phyloP scores from a whole-genome alignment of 2,329 filamentous ascomycete genomes.

The Calonectria montana region DNA sequence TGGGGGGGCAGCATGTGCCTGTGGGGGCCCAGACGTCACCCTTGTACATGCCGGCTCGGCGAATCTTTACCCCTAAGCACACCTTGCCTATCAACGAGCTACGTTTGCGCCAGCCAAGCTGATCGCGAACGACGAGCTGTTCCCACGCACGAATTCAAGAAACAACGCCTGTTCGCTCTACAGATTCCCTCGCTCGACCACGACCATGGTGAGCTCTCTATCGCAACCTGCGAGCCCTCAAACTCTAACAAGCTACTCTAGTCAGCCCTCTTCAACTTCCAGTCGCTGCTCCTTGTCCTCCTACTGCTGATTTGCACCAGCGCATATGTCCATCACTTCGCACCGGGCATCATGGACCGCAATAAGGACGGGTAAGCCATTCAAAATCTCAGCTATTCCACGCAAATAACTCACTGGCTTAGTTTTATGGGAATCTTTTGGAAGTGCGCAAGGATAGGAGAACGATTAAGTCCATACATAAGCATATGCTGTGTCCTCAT shows the following conservation, averaged over 20 bases:
- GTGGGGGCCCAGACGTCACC: slow-evolving; percentile 40
- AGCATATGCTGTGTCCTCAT: slow-evolving; percentile 93
- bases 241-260: slow-evolving; percentile 51
- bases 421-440: slow-evolving; percentile 90
- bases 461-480: slow-evolving; percentile 94
- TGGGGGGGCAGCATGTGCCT: slow-evolving; percentile 34
- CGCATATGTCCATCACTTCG: slow-evolving; percentile 90
- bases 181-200: background rate
- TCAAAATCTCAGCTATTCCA: no score
- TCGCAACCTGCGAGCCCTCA: background rate
- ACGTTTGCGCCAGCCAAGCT: slow-evolving; percentile 17
- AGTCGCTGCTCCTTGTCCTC: slow-evolving; percentile 93
- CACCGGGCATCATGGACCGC: slow-evolving; percentile 89
- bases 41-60: slow-evolving; percentile 43
- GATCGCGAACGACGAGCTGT: slow-evolving; percentile 26
- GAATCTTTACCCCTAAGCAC: slow-evolving; percentile 53
- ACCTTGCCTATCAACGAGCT: slow-evolving; percentile 36
- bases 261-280: slow-evolving; percentile 99
- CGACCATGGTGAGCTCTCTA: slow-evolving; percentile 42
- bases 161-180: background rate
- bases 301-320: slow-evolving; percentile 96
- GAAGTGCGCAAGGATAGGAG: slow-evolving; percentile 94
- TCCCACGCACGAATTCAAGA: slow-evolving; percentile 7
- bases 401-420: slow-evolving; percentile 28
- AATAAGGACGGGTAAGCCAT: slow-evolving; percentile 85